Conservation (phyloP, 805 yeast genomes). For the Pichia manshurica region DNA sequence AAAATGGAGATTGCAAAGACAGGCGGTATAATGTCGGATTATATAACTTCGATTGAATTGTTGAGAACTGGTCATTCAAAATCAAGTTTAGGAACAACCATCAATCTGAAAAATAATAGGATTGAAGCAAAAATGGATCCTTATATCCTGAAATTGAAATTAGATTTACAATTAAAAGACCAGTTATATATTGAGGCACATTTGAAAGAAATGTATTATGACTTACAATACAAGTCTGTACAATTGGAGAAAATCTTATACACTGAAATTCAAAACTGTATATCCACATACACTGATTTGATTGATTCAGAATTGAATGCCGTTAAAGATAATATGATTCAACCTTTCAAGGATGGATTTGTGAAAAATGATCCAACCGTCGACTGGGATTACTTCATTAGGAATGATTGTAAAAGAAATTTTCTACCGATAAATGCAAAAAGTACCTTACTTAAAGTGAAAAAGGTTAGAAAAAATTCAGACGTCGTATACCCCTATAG, state of each 20-base stretch:
- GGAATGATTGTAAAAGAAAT: constrained; percentile 37
- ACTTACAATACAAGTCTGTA: constrained; percentile 59
- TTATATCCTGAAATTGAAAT: constrained; percentile 51
- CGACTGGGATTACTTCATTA: constrained; percentile 68
- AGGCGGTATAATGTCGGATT: constrained; percentile 48
- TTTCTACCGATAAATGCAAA: constrained; percentile 35
- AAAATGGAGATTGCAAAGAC: constrained; percentile 58
- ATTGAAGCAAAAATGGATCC: constrained; percentile 45
- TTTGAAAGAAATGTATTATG: constrained; percentile 57
- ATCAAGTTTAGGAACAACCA: constrained; percentile 27
- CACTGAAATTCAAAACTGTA: constrained; percentile 52
- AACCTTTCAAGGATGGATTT: constrained; percentile 47
- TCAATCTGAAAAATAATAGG: constrained; percentile 20
- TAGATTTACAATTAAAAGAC: constrained; percentile 60
- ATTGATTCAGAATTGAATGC: constrained; percentile 47
- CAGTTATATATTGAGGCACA: constrained; percentile 61
- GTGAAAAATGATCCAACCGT: constrained; percentile 51
- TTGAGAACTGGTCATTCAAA: constrained; percentile 33
- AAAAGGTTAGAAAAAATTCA: constrained; percentile 40
- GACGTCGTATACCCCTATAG: constrained; percentile 50
- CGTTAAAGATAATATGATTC: constrained; percentile 45
- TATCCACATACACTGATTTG: constrained; percentile 45
- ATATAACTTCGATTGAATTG: constrained; percentile 39
- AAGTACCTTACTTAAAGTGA: constrained; percentile 26
- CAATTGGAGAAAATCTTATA: constrained; percentile 60